Base-by-base conservation (phyloP, 179 eudicot genomes). In the Corrigiola litoralis region DNA sequence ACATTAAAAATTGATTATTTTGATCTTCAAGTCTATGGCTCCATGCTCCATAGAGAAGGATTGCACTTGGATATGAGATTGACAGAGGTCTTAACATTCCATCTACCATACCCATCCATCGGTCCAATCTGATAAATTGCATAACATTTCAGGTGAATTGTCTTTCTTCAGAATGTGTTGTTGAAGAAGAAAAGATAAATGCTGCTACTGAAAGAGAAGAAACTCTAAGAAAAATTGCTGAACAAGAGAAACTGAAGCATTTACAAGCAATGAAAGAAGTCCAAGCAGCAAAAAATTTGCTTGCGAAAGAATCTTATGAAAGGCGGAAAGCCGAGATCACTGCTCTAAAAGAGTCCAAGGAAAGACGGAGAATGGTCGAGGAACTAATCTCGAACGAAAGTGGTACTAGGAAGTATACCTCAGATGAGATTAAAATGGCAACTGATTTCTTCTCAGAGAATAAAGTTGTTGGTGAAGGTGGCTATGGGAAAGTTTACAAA, bases 401-500 rank as follows among this genome's bases (percentile, higher is more conserved):
- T 64, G 76, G 92, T 66, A 81, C 82, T 63, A 84, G 81, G 73
- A 81, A 78, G 69, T 91, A 82, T 73, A 82, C 74, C 38, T 61
- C 58, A 40, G 76, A 77, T 62, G 94, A 91, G 58, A 84, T 91
- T 61, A 69, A 78, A 70, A 66, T 44, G 16, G 97, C 96, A 25
- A 91, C 97, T 29, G 79, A 75, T 68, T 71, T 24, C 45, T 83
- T 84, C 67, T 81, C 96, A 10, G 84, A 73, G 52, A 32, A 42
- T 50, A 88, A 80, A 57, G 54, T 86, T 65, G 74, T 91, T 49
- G 97, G 97, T 50, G 87, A 88, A 74, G 97, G 97, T 37, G 78
- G 85, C 10, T 88, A 86, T 68, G 97, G 90, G 49, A 91, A 83
- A 83, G 95, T 91, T 63, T 91, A 88, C 66, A 80, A 63, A 76